Evolutionary conservation across 768 basidiomycete species (phyloP).

Genomic region (Termitomyces sp.): DNA sequence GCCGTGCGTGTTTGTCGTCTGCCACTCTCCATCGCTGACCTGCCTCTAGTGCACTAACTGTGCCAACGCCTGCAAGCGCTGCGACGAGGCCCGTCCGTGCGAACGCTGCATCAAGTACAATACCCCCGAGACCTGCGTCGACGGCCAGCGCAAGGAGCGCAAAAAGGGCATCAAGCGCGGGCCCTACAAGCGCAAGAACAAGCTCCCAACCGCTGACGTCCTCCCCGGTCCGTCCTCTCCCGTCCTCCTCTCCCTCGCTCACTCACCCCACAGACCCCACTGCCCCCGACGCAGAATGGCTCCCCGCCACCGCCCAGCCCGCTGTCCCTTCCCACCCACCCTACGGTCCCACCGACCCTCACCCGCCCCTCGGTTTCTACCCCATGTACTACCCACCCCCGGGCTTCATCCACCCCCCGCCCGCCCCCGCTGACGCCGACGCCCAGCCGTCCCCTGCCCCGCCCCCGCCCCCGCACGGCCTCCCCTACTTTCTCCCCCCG

Average conservation of each 20-base stretch:
- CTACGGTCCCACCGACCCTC: slow-evolving; percentile 28
- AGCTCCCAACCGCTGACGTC: not conserved
- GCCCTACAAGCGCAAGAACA: slow-evolving; percentile 69
- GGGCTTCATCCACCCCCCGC: slow-evolving; percentile 23
- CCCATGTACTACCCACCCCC: slow-evolving; percentile 32
- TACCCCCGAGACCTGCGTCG: slow-evolving; percentile 69
- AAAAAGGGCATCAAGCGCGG: slow-evolving; percentile 88
- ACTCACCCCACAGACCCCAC: not conserved
- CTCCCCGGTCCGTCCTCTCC: not conserved
- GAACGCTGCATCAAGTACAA: slow-evolving; percentile 89
- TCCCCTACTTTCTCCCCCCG: not conserved
- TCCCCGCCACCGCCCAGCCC: not conserved
- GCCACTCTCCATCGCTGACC: not conserved
- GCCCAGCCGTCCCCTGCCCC: not conserved
- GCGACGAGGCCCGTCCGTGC: slow-evolving; percentile 85
- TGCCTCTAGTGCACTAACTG: slow-evolving; percentile 69
- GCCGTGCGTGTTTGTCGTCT: slow-evolving; percentile 36
- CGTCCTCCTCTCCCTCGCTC: not conserved
- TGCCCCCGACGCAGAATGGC: not conserved
- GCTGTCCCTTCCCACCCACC: slow-evolving; percentile 13
- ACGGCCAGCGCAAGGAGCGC: slow-evolving; percentile 90
- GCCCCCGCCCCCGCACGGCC: not conserved
- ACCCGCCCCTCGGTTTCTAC: slow-evolving; percentile 21
- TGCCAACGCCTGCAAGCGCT: slow-evolving; percentile 84
- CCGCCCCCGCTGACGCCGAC: slow-evolving; percentile 1